phyloP scores from a whole-genome alignment of 306 rosid species.

The Cucumis melo region DNA sequence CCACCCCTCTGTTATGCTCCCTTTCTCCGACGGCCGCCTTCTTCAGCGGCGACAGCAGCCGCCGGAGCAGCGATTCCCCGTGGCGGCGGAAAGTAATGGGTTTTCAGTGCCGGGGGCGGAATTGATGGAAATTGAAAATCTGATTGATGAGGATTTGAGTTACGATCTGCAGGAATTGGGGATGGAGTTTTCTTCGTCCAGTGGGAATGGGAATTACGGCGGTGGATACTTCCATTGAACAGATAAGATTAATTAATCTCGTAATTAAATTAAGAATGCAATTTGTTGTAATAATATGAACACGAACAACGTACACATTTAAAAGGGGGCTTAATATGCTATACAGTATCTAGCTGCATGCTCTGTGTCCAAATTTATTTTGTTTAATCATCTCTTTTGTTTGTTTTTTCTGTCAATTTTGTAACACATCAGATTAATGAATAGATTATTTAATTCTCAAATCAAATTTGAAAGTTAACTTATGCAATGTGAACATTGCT shows the following conservation, averaged over 20 bases:
- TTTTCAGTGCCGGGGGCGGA: neutral
- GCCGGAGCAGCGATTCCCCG: neutral
- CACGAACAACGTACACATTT: neutral
- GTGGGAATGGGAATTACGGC: neutral
- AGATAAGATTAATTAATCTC: neutral
- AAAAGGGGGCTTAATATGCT: no score
- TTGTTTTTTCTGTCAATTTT: neutral
- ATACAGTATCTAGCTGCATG: neutral
- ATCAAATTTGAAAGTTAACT: neutral
- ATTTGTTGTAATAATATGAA: neutral
- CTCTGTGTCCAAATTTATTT: neutral
- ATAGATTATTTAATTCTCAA: neutral
- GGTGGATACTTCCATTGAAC: neutral
- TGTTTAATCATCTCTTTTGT: neutral
- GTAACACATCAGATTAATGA: neutral
- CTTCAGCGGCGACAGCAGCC: neutral
- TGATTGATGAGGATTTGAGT: conserved; percentile 1
- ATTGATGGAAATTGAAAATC: neutral
- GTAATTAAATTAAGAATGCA: neutral
- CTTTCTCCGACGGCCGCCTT: neutral
- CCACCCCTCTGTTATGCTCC: neutral
- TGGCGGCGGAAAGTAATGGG: neutral
- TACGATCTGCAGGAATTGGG: neutral
- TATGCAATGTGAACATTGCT: neutral
- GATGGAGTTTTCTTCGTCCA: neutral